Percentiles rank a stretch among this genome's conserved stretches.
These are phyloP conservation scores for Boletus barrowsii DNA, from an alignment of 768 basidiomycete species.

Conservation along the genomic window DNA sequence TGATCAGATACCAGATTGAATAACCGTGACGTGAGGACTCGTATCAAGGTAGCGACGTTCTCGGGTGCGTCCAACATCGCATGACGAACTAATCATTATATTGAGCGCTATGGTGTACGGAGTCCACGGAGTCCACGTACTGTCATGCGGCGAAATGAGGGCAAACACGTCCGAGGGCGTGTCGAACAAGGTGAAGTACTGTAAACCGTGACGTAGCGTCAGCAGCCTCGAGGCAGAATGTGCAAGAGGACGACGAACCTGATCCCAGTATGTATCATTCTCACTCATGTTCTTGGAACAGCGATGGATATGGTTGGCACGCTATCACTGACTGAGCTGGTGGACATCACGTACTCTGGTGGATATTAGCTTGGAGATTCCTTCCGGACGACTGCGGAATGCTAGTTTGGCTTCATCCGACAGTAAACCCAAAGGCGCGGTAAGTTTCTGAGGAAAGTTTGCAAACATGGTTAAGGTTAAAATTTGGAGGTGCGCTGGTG, in stretches of 20 bases:
- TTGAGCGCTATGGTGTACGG: slow-evolving; percentile 7
- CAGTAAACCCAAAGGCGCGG: slow-evolving; percentile 72
- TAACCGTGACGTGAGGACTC: slow-evolving; percentile 62
- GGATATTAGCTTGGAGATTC: slow-evolving; percentile 72
- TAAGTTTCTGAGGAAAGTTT: slow-evolving; percentile 68
- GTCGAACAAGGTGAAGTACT: slow-evolving; percentile 87
- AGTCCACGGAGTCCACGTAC: slow-evolving; percentile 42
- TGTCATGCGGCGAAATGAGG: slow-evolving; percentile 79
- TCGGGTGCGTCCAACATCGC: slow-evolving; percentile 80
- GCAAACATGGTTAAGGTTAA: slow-evolving; percentile 50
- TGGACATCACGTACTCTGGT: slow-evolving; percentile 54
- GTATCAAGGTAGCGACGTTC: slow-evolving; percentile 81
- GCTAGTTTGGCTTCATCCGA: slow-evolving; percentile 88
- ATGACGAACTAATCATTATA: slow-evolving; percentile 59
- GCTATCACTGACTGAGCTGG: neutral
- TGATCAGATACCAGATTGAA: slow-evolving; percentile 77
- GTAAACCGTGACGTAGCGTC: slow-evolving; percentile 8
- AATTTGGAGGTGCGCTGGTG: too few species aligned
- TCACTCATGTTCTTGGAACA: slow-evolving; percentile 63
- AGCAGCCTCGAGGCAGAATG: neutral
- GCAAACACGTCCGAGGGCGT: slow-evolving; percentile 90
- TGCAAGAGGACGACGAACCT: slow-evolving; percentile 46
- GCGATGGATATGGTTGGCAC: slow-evolving; percentile 1
- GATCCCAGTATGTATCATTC: slow-evolving; percentile 86
- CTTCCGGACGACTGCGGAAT: slow-evolving; percentile 79